A percentile compares a stretch with the other conserved stretches of the same genome.
Conservation (phyloP, 2,329 filamentous ascomycete species). For the Apiospora rasikravindrae region DNA sequence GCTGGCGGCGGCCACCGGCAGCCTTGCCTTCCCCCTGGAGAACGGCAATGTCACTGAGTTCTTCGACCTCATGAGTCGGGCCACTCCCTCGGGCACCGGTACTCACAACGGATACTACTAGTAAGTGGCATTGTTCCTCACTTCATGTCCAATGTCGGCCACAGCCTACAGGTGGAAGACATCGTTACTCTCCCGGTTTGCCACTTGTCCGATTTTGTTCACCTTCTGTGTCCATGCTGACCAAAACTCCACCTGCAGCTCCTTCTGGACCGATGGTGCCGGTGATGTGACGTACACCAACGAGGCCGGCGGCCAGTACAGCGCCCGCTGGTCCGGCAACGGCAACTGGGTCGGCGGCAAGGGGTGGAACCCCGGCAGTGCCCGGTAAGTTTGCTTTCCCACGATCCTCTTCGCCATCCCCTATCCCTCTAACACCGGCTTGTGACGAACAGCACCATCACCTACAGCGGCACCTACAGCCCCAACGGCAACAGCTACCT, state of each 20-base stretch:
- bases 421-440: neutral
- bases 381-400: conserved; percentile 23
- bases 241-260: conserved; percentile 37
- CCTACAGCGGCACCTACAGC: conserved; percentile 53
- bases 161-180: neutral
- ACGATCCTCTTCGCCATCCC: neutral
- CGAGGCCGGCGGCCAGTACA: conserved; percentile 55
- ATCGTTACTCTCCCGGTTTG: neutral
- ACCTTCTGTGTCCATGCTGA: neutral
- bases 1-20: conserved; percentile 7
- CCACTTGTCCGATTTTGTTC: neutral
- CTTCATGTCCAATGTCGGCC: neutral
- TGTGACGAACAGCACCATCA: conserved; percentile 46
- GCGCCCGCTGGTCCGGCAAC: conserved; percentile 50
- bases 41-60: conserved; percentile 7
- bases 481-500: conserved; percentile 52
- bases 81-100: neutral
- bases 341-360: conserved; percentile 56
- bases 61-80: neutral
- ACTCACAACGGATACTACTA: conserved; percentile 20
- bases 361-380: conserved; percentile 47
- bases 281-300: conserved; percentile 60
- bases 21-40: conserved; percentile 12
- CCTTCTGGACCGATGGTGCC: conserved; percentile 62
- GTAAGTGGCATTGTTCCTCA: neutral